Evolutionary conservation across 495 filamentous ascomycete genomes (phyloP), one percentile per base, ranked within the genome.

Genomic region (Penicillium lagena): DNA sequence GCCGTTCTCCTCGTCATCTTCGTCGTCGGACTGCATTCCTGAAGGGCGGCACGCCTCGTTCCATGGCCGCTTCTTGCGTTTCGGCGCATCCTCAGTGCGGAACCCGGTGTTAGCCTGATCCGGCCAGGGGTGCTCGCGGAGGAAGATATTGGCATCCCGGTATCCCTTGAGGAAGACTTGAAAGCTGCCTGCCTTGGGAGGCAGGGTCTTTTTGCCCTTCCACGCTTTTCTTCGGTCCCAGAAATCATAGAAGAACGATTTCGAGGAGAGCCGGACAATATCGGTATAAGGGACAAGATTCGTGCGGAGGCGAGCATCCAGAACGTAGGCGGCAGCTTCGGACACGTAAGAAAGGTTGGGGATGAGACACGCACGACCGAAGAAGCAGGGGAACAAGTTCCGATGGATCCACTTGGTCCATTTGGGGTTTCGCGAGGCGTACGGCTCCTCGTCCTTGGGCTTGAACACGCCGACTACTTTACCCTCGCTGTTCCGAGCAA

Each of bases 321-420:
- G 79, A 3, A 95, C 86, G 62, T 96, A 99, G 34, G 93, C 91
- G 10, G 93, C 93, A 12, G 93, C 93, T 72, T 99, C 93, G 46
- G 90, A 96, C 54, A 99, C 88, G 62, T 99, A 99, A 39, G 90
- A 96, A n/a, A 99, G 75, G 61, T 99, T 99, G 34, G 93, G 93
- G 64, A 99, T 99, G 43, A 99, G 78, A 58, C 93, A 97, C 37
- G 90, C 89, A 50, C 93, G 75, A 9, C 93, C 93, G 53, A 99
- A 99, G 66, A 86, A 96, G 68, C 90, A 99, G 22, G 93, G 93
- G 58, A 99, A 96, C 55, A 99, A 59, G 62, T 93, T 95, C 48
- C 89, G 73, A 60, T 95, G 89, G 67, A 95, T 82, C 89, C 89
- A 95, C 68, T 95, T 95, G 55, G 89, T 95, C 87, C 89, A 93